Evolutionary conservation across 352 stramenopile species (phyloP), one percentile per base, ranked within the genome.

Genomic region (Pythium biforme): DNA sequence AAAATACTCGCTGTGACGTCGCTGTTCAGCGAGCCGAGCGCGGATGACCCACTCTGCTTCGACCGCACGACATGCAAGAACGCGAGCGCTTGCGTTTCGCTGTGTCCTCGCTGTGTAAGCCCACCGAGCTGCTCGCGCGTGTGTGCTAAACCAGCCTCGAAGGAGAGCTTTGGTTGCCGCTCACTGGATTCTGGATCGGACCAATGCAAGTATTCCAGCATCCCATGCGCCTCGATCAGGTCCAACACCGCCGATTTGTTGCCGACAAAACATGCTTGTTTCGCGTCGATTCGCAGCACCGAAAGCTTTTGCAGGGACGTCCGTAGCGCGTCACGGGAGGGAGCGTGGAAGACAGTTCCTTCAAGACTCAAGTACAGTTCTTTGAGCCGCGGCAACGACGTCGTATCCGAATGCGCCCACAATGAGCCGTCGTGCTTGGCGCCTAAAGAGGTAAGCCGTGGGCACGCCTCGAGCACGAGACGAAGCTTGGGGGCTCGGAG

Each of bases 361-460:
- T 29, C 45, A 7, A 51, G 22, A 9, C 7, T 29, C 22, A 51
- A 31, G 8, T 10, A 39, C 6, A 53, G 26, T 15, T 53, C 47
- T 22, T 23, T 3, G 4, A 53, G 47, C 5, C 1, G 11, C 17
- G 47, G 47, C 4, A 53, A 8, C 1, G 5, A 22, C 3, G 12
- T 5, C 10, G 27, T 40, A 8, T 23, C 10, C 4, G 12, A 19
- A 40, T 19, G 9, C 5, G 47, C 5, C 47, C 47, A 53, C 25
- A 53, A 20, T 9, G 47, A 53, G 9, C 47, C 47, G 26, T 53
- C 47, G 47, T 53, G 47, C 26, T 37, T 20, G 25, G 11, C 47
- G 17, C 25, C 14, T 4, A 53, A 17, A 4, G 47, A 53, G 4
- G 3, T 14, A 1, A 53, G 27, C 19, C 3, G 14, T 12, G 47